A percentile compares a stretch with the other conserved stretches of the same genome.
Conservation (phyloP, 805 yeast genomes). For the Ogataea neopini region DNA sequence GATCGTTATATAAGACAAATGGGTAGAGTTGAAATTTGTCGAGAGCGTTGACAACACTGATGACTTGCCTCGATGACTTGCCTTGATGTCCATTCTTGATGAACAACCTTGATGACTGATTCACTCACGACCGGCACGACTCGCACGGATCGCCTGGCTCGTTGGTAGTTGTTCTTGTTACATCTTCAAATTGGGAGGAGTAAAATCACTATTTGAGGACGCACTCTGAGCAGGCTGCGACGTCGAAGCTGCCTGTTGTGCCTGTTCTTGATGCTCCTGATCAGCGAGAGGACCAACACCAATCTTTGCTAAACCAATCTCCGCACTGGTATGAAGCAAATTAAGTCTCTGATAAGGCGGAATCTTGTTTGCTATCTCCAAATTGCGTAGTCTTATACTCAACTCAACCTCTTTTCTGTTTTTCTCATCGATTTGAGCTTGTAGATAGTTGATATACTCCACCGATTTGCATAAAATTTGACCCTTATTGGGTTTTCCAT, state of each 20-base stretch:
- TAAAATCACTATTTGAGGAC: constrained; percentile 13
- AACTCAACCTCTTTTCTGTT: constrained; percentile 80
- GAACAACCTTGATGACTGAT: neutral
- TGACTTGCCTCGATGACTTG: no score
- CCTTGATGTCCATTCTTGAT: neutral
- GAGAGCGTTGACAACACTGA: no score
- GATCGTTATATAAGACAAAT: no score
- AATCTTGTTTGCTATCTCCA: constrained; percentile 47
- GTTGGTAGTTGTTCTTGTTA: neutral
- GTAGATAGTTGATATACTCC: constrained; percentile 66
- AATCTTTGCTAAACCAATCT: constrained; percentile 67
- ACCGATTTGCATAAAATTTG: constrained; percentile 76
- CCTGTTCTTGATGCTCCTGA: constrained; percentile 10
- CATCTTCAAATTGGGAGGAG: constrained; percentile 7
- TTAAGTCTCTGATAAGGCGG: constrained; percentile 41
- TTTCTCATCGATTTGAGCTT: constrained; percentile 72
- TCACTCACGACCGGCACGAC: no score
- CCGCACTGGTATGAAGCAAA: constrained; percentile 74
- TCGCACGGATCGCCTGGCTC: no score
- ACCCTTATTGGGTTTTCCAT: constrained; percentile 84
- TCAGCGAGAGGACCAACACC: constrained; percentile 82
- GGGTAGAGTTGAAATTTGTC: no score
- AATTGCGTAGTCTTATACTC: constrained; percentile 55
- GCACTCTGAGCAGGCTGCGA: constrained; percentile 8
- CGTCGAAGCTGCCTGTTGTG: constrained; percentile 1